These are phyloP conservation scores for Isoetes taiwanensis DNA, from an alignment of 75 land plant species.

Conservation along the genomic window DNA sequence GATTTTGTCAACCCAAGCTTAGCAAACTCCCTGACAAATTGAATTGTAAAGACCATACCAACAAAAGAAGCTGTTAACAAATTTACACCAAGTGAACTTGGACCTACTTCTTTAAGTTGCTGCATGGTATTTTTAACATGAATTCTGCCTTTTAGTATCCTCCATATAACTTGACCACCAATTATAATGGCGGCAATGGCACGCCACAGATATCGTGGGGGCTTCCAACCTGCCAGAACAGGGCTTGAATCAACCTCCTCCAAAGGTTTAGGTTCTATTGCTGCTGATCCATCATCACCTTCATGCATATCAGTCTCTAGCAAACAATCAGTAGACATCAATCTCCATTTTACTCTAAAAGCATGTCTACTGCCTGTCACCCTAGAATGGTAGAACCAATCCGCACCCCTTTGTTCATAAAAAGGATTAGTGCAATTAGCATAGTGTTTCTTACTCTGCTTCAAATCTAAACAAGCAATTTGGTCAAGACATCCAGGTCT, in stretches of 20 bases:
- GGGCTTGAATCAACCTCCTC: slow-evolving; percentile 14
- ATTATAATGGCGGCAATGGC: slow-evolving; percentile 48
- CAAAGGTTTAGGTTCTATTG: neutral
- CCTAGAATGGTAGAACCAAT: too few relatives aligned
- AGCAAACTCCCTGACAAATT: slow-evolving; percentile 89
- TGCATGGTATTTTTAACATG: slow-evolving; percentile 68
- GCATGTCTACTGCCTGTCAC: too few relatives aligned
- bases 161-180: slow-evolving; percentile 11
- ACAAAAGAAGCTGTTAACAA: slow-evolving; percentile 83
- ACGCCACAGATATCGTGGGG: slow-evolving; percentile 78
- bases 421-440: too few relatives aligned
- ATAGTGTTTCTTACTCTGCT: too few relatives aligned
- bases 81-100: slow-evolving; percentile 69
- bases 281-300: slow-evolving; percentile 11
- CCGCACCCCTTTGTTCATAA: too few relatives aligned
- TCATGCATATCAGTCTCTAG: neutral
- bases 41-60: slow-evolving; percentile 97
- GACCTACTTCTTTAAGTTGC: slow-evolving; percentile 77
- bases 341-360: too few relatives aligned
- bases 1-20: slow-evolving; percentile 71
- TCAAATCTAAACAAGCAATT: too few relatives aligned
- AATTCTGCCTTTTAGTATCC: slow-evolving; percentile 31
- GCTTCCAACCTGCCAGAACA: slow-evolving; percentile 46
- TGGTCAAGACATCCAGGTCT: too few relatives aligned
- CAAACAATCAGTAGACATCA: too few relatives aligned